Evolutionary conservation across 306 rosid genomes (phyloP), one percentile per base, ranked within the genome.

Genomic region (Gillenia trifoliata): DNA sequence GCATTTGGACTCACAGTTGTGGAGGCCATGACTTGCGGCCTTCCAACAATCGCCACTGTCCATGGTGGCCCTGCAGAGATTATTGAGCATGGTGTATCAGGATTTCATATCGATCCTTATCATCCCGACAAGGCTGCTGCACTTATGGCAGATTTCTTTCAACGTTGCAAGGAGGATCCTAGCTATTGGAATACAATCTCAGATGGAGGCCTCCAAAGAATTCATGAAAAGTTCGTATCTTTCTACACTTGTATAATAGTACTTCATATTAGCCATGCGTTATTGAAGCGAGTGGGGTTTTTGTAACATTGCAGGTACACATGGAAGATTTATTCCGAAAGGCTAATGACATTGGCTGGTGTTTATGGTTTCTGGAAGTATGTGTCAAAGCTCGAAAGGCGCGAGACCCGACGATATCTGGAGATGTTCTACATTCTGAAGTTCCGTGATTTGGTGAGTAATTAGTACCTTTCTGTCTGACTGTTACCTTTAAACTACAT

Each of bases 1-100:
- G 99, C 97, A 19, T 94, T 94, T 80, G 99, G 99, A 50, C 96
- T 94, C 43, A 94, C 99, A 38, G 99, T 94, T 67, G 95, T 94
- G 77, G 99, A 90, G 89, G 92, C 96, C 65, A 90, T 94, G 99
- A 92, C 91, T 33, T 83, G 92, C 85, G 97, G 93, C 41, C 97
- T 92, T 54, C 99, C 99, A 1, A 90, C 92, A 43, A 90, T 94
- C 79, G 97, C 99, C 80, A 94, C 97, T 31, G 47, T 81, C 86
- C 95, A 94, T 73, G 97, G 96, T 76, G 97, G 99, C 74, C 99
- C 97, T 66, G 96, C 99, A 10, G 97, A 94, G 86, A 94, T 94
- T 66, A 94, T 94, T 19, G 97, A 92, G 83, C 85, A 92, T 4
- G 95, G 95, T 64, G 31, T 83, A 68, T 94, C 97, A 3, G 99